phyloP scores from a whole-genome alignment of 768 basidiomycete species.

The Boletus reticuloceps region DNA sequence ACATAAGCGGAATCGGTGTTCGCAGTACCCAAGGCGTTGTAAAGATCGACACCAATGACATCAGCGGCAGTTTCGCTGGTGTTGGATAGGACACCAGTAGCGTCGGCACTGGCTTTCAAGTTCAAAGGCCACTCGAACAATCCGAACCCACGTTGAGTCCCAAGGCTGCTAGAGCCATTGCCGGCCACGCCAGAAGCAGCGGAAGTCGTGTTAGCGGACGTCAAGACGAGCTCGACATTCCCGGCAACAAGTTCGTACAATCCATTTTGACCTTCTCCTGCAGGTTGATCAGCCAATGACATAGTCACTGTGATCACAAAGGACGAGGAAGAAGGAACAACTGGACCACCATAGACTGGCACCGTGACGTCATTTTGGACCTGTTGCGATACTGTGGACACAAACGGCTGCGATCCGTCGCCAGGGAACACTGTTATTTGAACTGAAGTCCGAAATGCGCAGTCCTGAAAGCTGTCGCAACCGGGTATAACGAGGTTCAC shows the following conservation, averaged over 20 bases:
- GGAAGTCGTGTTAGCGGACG: conserved; percentile 50
- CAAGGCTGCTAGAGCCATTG: conserved; percentile 31
- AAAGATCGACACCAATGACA: conserved; percentile 56
- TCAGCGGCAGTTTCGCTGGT: conserved; percentile 69
- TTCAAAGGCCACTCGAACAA: conserved; percentile 85
- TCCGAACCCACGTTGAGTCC: conserved; percentile 61
- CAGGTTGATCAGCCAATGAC: conserved; percentile 64
- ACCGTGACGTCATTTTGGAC: conserved; percentile 58
- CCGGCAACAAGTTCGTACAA: conserved; percentile 84
- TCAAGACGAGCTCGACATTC: conserved; percentile 75
- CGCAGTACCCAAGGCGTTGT: conserved; percentile 55
- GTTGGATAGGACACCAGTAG: conserved; percentile 62
- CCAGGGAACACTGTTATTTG: conserved; percentile 82
- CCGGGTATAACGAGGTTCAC: conserved; percentile 86
- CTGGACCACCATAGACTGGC: conserved; percentile 77
- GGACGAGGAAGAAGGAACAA: conserved; percentile 67
- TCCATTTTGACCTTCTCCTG: conserved; percentile 61
- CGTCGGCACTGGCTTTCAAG: conserved; percentile 46
- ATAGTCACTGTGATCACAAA: conserved; percentile 78
- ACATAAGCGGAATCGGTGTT: conserved; percentile 38
- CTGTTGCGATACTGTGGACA: conserved; percentile 72
- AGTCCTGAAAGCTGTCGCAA: conserved; percentile 78
- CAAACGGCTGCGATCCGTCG: conserved; percentile 56
- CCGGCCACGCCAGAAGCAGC: conserved; percentile 26
- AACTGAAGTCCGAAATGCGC: conserved; percentile 75